Conservation (phyloP, 805 yeast species). For the Sugiyamaella smithiae region DNA sequence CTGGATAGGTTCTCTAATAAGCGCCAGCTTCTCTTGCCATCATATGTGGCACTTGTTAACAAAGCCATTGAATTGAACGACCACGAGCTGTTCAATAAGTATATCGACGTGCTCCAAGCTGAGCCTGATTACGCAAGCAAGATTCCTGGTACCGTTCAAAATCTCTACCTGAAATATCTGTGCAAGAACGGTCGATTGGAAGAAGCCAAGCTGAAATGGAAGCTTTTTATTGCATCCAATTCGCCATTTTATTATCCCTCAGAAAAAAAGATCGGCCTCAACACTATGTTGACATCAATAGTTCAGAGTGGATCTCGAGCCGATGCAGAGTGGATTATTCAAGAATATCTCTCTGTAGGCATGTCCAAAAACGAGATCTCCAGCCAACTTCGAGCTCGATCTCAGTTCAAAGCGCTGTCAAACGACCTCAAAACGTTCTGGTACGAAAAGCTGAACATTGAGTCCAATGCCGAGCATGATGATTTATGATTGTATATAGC, state of each 20-base stretch:
- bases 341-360: slow-evolving; percentile 11
- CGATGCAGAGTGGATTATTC: slow-evolving; percentile 11
- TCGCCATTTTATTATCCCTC: slow-evolving; percentile 1
- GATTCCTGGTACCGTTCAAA: slow-evolving; percentile 5
- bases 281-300: slow-evolving; percentile 11
- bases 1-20: slow-evolving; percentile 7
- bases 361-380: slow-evolving; percentile 3
- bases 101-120: slow-evolving; percentile 9
- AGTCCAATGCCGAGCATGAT: too few species aligned
- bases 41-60: slow-evolving; percentile 26
- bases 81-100: slow-evolving; percentile 8
- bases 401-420: not conserved
- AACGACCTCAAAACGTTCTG: not conserved
- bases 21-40: not conserved
- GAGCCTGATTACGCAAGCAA: not conserved
- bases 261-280: not conserved
- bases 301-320: not conserved
- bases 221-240: slow-evolving; percentile 10
- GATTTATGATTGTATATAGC: too few species aligned
- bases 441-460: not conserved
- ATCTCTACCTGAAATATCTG: slow-evolving; percentile 11
- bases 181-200: slow-evolving; percentile 4
- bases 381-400: not conserved
- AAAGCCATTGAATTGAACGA: slow-evolving; percentile 26
- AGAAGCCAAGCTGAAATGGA: slow-evolving; percentile 21